phyloP scores from a whole-genome alignment of 208 protist genomes.

The Trypanosoma mega region DNA sequence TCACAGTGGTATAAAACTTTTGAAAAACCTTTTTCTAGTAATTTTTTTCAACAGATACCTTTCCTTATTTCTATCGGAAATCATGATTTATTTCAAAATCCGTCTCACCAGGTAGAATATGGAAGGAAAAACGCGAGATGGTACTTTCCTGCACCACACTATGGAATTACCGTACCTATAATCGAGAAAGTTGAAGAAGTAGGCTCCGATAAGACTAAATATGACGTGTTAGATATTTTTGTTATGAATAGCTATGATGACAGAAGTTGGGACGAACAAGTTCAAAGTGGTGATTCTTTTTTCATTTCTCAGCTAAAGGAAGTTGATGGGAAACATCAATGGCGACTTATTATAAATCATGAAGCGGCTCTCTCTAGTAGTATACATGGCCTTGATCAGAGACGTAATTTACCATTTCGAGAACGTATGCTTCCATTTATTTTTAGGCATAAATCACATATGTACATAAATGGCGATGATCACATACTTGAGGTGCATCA shows the following conservation, averaged over 20 bases:
- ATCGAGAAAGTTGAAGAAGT: not conserved
- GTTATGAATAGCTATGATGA: constrained; percentile 22
- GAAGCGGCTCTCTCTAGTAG: constrained; percentile 15
- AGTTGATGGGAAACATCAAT: constrained; percentile 1
- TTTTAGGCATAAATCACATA: constrained; percentile 12
- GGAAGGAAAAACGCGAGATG: constrained; percentile 9
- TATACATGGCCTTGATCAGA: constrained; percentile 3
- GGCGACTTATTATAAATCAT: constrained; percentile 21
- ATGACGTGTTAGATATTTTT: constrained; percentile 22
- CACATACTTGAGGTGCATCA: constrained; percentile 26
- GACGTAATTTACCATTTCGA: constrained; percentile 7
- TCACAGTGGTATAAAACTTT: constrained; percentile 5
- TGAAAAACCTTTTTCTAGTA: constrained; percentile 20
- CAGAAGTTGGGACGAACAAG: not conserved
- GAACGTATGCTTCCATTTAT: constrained; percentile 15
- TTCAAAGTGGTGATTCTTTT: constrained; percentile 4
- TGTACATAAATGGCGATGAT: constrained; percentile 26
- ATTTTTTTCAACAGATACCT: constrained; percentile 2
- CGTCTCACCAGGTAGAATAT: constrained; percentile 11
- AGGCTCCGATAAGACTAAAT: not conserved
- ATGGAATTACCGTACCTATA: constrained; percentile 18
- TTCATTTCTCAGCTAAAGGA: not conserved
- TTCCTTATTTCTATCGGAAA: constrained; percentile 28
- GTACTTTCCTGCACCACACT: constrained; percentile 19
- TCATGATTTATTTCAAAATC: constrained; percentile 12